Evolutionary conservation across 177 flowering plant species (phyloP).

Genomic region (Telopea speciosissima): DNA sequence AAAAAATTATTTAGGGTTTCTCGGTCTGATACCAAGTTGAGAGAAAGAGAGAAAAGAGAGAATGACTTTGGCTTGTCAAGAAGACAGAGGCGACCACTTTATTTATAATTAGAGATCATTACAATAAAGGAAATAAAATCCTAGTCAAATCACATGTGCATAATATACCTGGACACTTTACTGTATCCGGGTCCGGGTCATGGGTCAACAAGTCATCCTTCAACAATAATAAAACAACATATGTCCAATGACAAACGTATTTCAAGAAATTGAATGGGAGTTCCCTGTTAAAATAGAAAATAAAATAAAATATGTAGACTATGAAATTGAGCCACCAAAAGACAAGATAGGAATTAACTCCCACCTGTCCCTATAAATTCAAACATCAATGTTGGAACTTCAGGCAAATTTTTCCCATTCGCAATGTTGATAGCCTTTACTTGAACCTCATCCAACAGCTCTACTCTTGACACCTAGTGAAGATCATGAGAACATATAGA

Average conservation of each 20-base stretch:
- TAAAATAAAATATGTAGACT: no score
- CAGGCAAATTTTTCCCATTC: slow-evolving; percentile 85
- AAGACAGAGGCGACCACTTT: no score
- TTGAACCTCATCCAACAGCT: slow-evolving; percentile 92
- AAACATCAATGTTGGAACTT: slow-evolving; percentile 88
- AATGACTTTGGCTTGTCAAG: no score
- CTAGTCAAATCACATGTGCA: no score
- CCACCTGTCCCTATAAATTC: slow-evolving; percentile 98
- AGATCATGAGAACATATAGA: slow-evolving; percentile 4
- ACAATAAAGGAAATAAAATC: no score
- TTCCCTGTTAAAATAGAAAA: neutral
- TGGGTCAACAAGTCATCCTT: no score
- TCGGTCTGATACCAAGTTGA: no score
- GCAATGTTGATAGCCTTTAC: slow-evolving; percentile 87
- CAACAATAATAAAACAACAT: slow-evolving; percentile 2
- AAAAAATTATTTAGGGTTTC: no score
- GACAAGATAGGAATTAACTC: neutral
- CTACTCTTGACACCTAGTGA: slow-evolving; percentile 83
- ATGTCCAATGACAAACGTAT: neutral
- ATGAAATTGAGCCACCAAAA: neutral
- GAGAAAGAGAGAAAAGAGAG: no score
- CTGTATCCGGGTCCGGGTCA: no score
- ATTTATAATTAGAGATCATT: no score
- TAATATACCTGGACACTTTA: no score
- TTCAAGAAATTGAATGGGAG: neutral